phyloP scores from a whole-genome alignment of 2,329 filamentous ascomycete species.

The Stemphylium vesicarium region DNA sequence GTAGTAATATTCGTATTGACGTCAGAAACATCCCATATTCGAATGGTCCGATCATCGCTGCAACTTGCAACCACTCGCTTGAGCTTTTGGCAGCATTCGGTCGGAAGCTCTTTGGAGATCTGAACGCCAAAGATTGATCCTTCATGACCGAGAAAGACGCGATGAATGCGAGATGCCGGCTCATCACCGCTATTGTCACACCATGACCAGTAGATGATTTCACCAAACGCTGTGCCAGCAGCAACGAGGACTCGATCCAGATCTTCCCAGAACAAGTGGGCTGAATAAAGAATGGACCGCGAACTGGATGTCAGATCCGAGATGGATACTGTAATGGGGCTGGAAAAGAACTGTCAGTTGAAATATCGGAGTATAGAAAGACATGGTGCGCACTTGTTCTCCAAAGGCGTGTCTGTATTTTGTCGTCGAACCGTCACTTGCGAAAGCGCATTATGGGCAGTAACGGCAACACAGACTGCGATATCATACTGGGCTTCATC shows the following conservation, averaged over 20 bases:
- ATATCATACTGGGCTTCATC: conserved; percentile 10
- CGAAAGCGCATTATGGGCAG: conserved; percentile 85
- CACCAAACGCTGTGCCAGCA: conserved; percentile 91
- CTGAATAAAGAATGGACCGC: conserved; percentile 86
- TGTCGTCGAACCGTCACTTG: conserved; percentile 49
- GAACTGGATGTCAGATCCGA: conserved; percentile 67
- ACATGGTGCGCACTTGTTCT: conserved; percentile 4
- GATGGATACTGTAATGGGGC: conserved; percentile 42
- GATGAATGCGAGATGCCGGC: conserved; percentile 54
- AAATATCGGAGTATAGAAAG: not conserved
- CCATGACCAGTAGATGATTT: conserved; percentile 89
- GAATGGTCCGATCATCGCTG: conserved; percentile 90
- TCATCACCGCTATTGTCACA: conserved; percentile 40
- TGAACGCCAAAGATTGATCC: conserved; percentile 92
- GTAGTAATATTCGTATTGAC: conserved; percentile 12
- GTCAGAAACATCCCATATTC: conserved; percentile 82
- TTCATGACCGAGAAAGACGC: conserved; percentile 74
- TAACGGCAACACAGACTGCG: conserved; percentile 59
- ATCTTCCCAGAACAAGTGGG: conserved; percentile 70
- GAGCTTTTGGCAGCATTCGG: conserved; percentile 43
- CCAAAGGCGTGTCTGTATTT: conserved; percentile 1
- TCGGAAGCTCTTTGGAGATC: conserved; percentile 62
- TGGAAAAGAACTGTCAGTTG: conserved; percentile 10
- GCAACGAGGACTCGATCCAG: conserved; percentile 72
- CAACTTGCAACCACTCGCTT: conserved; percentile 82